Evolutionary conservation across 352 stramenopile genomes (phyloP).

Genomic region (Bremia lactucae): DNA sequence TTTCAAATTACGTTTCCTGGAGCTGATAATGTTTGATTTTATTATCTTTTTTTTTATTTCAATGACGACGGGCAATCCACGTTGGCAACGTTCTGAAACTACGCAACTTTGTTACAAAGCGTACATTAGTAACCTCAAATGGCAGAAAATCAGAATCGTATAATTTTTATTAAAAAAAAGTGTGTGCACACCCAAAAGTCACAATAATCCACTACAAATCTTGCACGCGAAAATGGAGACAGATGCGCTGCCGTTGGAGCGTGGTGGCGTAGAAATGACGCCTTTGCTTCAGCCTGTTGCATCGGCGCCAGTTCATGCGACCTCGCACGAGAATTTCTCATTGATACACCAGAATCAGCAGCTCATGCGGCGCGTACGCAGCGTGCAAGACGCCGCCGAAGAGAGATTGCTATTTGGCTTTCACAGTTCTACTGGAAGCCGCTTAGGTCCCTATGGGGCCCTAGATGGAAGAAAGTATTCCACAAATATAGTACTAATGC

Average conservation of each 20-base stretch:
- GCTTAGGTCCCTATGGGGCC: constrained; percentile 3
- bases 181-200: no score
- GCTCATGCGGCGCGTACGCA: constrained; percentile 48
- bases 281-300: constrained; percentile 5
- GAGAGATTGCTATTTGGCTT: constrained; percentile 9
- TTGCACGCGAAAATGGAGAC: constrained; percentile 34
- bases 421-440: constrained; percentile 8
- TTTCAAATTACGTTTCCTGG: no score
- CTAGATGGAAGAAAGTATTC: constrained; percentile 5
- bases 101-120: no score
- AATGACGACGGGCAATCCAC: no score
- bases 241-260: constrained; percentile 35
- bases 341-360: constrained; percentile 18
- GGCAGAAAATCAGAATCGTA: no score
- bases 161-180: no score
- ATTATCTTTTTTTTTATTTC: no score
- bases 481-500: constrained; percentile 10
- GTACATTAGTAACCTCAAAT: no score
- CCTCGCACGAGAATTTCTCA: constrained; percentile 37
- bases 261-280: constrained; percentile 39
- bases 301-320: constrained; percentile 15
- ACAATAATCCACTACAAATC: no score
- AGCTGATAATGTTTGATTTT: no score
- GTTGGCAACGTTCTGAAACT: no score
- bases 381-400: constrained; percentile 34